Evolutionary conservation across 495 filamentous ascomycete species (phyloP).

Genomic region (Hypoxylon cercidicola): DNA sequence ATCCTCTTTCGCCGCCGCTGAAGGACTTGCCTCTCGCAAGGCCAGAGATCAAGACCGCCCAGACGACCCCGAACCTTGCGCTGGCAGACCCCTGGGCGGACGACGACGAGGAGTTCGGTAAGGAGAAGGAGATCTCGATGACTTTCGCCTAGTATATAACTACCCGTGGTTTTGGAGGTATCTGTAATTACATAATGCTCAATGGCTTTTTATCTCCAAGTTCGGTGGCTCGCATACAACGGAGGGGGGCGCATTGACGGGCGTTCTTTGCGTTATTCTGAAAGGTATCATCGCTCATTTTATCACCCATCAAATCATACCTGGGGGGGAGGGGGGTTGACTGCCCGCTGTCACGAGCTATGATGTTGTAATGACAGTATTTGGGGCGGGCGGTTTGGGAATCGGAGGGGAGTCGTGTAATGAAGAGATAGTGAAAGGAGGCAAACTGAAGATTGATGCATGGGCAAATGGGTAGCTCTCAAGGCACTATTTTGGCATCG

Average conservation of each 20-base stretch:
- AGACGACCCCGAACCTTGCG: slow-evolving; percentile 56
- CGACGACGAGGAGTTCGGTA: slow-evolving; percentile 76
- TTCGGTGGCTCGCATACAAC: background rate
- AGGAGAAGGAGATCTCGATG: slow-evolving; percentile 76
- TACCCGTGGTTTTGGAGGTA: background rate
- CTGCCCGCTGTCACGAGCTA: background rate
- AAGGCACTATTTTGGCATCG: too few species aligned
- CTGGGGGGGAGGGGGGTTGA: background rate
- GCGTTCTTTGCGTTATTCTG: background rate
- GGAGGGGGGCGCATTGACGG: background rate
- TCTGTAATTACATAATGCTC: background rate
- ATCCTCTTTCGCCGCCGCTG: slow-evolving; percentile 41
- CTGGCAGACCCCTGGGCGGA: slow-evolving; percentile 87
- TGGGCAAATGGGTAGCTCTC: background rate
- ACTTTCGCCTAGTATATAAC: slow-evolving; percentile 70
- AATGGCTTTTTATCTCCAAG: background rate
- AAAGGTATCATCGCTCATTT: slow-evolving; percentile 1
- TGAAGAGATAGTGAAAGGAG: background rate
- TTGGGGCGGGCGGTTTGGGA: background rate
- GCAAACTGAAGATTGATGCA: background rate
- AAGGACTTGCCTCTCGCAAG: slow-evolving; percentile 48
- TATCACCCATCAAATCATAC: background rate
- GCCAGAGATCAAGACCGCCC: slow-evolving; percentile 53
- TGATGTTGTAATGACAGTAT: background rate
- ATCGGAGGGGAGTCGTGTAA: background rate